Percentiles rank a stretch among this genome's conserved stretches.
phyloP scores from a whole-genome alignment of 768 basidiomycete species.

The Collybiopsis confluens region DNA sequence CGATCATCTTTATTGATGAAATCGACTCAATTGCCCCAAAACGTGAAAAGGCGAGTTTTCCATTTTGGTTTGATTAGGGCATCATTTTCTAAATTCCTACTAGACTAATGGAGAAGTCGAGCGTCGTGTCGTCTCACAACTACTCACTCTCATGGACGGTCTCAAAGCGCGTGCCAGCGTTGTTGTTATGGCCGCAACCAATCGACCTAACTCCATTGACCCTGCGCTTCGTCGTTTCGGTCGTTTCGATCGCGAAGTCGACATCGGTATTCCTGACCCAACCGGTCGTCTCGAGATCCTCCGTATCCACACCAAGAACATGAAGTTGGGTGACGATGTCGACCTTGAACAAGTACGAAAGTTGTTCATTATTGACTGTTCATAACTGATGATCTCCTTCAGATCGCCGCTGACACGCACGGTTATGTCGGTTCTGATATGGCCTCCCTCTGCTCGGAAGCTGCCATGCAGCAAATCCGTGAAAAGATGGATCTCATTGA shows the following conservation, averaged over 20 bases:
- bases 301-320: constrained; percentile 99
- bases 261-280: constrained; percentile 98
- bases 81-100: background rate
- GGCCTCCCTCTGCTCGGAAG: constrained; percentile 96
- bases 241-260: constrained; percentile 98
- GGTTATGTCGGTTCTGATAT: constrained; percentile 99
- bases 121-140: constrained; percentile 96
- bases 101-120: constrained; percentile 99
- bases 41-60: constrained; percentile 85
- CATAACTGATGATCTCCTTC: constrained; percentile 15
- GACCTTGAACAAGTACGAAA: constrained; percentile 93
- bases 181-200: constrained; percentile 99
- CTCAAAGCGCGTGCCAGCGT: constrained; percentile 98
- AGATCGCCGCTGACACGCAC: constrained; percentile 99
- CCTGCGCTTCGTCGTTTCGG: constrained; percentile 98
- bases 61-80: background rate
- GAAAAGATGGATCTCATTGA: constrained; percentile 99
- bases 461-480: constrained; percentile 99
- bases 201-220: constrained; percentile 98
- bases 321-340: constrained; percentile 96
- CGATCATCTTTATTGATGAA: constrained; percentile 99
- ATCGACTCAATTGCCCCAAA: constrained; percentile 99
- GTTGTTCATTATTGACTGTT: constrained; percentile 6
- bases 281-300: constrained; percentile 98
- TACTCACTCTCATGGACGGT: constrained; percentile 98